Evolutionary conservation across 768 basidiomycete species (phyloP), one percentile per base, ranked within the genome.

Genomic region (Kwoniella mangroviensis): DNA sequence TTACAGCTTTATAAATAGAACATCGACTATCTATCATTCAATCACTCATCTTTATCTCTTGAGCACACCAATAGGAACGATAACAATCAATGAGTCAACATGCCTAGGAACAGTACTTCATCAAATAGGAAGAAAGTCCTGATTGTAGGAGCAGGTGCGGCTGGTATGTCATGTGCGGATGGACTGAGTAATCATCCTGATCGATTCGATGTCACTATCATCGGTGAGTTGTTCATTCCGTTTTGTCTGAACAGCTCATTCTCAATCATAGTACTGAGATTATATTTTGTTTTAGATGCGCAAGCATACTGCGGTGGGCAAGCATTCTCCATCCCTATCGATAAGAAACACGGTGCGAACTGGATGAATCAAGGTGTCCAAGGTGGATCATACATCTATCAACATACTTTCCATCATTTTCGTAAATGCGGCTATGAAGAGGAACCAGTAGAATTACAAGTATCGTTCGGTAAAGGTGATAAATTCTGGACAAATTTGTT

Each of bases 331-430:
- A 85, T 86, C 70, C 79, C 80, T 11, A 80, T 85, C 60, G 83
- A 85, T 61, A 76, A 85, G 75, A 72, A 76, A 65, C 79, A 81
- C 58, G 84, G 84, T 21, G 74, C 82, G 9, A 34, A 67, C 5
- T 85, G 84, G 83, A 82, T 86, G 78, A 86, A 86, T 55, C 85
- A 85, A 69, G 85, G 84, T 72, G 84, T 85, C 2, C 85, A 85
- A 63, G 83, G 79, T 43, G 76, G 79, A 41, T 73, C 63, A 42
- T 78, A 75, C 61, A 77, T 76, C 65, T 75, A 75, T 58, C 72
- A 73, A 71, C 84, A 86, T 71, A 85, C 85, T 2, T 84, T 86
- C 73, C 75, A 82, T 43, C 75, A 82, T 59, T 84, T 85, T 69
- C 72, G 81, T 57, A 79, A 85, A 68, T 78, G 77, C 21, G 81